phyloP scores from a whole-genome alignment of 2,329 filamentous ascomycete genomes.

The Colletotrichum destructivum region DNA sequence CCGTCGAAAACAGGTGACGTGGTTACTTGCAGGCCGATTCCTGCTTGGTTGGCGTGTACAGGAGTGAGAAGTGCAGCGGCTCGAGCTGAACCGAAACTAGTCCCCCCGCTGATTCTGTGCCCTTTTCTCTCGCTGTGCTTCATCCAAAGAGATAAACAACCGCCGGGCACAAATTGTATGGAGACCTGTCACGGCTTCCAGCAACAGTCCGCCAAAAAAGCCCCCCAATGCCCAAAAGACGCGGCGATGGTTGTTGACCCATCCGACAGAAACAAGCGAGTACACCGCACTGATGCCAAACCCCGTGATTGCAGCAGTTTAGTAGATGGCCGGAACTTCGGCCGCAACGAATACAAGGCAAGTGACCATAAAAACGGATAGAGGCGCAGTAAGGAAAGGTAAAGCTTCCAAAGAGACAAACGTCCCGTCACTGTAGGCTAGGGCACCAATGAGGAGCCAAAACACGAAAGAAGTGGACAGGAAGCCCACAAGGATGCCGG shows the following conservation, averaged over 20 bases:
- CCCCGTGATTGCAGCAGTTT: background rate
- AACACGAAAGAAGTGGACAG: background rate
- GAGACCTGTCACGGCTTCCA: background rate
- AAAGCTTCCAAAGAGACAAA: background rate
- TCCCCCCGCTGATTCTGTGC: background rate
- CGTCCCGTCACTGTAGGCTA: conserved; percentile 9
- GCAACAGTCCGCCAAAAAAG: background rate
- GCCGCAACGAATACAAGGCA: background rate
- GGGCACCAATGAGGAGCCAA: background rate
- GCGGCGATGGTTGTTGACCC: background rate
- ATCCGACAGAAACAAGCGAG: background rate
- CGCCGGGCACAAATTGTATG: background rate
- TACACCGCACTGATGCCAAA: conserved; percentile 1
- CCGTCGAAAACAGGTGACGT: too few species aligned
- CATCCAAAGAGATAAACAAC: background rate
- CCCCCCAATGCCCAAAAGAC: conserved; percentile 12
- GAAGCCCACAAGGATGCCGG: background rate
- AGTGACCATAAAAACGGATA: background rate
- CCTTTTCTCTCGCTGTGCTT: background rate
- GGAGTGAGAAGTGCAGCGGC: background rate
- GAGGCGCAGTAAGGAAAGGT: background rate
- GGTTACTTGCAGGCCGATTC: background rate
- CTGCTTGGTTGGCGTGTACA: background rate
- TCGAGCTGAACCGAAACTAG: background rate
- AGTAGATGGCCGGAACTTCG: background rate